phyloP scores from a whole-genome alignment of 1,284 basidiomycete species.

The Tilletia caries region DNA sequence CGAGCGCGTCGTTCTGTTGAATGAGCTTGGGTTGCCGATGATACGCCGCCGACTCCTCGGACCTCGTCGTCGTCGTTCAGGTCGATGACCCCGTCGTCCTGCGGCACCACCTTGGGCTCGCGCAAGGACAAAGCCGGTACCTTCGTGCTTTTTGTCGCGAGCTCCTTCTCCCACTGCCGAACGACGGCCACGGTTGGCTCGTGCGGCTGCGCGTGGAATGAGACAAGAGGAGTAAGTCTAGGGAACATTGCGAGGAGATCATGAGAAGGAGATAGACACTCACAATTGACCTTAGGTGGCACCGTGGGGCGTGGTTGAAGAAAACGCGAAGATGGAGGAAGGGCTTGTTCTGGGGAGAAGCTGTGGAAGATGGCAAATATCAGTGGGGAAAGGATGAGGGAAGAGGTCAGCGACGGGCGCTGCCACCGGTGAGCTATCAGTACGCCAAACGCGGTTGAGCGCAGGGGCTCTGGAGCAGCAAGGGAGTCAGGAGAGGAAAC shows the following conservation, averaged over 20 bases:
- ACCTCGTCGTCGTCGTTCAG: background rate
- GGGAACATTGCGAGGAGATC: no score
- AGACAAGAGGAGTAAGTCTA: no score
- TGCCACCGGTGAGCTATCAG: no score
- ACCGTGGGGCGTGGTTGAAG: constrained; percentile 51
- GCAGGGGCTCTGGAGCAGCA: no score
- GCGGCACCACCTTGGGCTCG: background rate
- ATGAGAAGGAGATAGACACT: no score
- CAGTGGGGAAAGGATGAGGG: no score
- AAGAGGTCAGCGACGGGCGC: no score
- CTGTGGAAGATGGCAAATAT: no score
- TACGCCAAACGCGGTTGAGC: no score
- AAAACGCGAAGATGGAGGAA: constrained; percentile 34
- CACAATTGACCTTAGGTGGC: constrained; percentile 30
- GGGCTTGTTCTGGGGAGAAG: constrained; percentile 4
- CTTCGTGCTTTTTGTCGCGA: constrained; percentile 67
- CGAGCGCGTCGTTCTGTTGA: background rate
- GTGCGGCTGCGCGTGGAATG: no score
- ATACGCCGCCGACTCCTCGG: background rate
- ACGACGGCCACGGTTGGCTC: constrained; percentile 71
- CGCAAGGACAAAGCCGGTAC: constrained; percentile 23
- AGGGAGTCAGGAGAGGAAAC: no score
- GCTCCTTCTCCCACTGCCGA: constrained; percentile 85
- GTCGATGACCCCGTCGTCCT: background rate
- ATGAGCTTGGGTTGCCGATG: background rate